phyloP scores from a whole-genome alignment of 345 rosid species.

The Alliaria petiolata region DNA sequence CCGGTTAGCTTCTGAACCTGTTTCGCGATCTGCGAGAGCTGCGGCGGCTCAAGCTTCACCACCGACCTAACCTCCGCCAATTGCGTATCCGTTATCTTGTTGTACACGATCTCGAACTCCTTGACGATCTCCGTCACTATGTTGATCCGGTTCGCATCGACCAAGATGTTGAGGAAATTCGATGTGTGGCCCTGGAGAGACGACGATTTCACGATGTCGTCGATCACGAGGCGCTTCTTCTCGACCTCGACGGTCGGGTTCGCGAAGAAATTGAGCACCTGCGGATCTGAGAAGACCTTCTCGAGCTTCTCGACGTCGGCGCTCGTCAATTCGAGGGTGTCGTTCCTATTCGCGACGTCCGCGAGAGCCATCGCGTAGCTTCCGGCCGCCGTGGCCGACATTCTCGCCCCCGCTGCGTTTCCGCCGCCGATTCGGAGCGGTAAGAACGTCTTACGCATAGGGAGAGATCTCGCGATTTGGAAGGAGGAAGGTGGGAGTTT shows the following conservation, averaged over 20 bases:
- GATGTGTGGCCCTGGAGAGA: conserved; percentile 54
- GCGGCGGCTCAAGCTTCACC: conserved; percentile 70
- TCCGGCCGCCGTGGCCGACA: conserved; percentile 54
- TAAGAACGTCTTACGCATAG: conserved; percentile 35
- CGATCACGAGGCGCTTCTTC: conserved; percentile 55
- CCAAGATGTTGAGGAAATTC: conserved; percentile 65
- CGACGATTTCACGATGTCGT: conserved; percentile 48
- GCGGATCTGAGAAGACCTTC: conserved; percentile 54
- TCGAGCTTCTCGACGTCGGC: conserved; percentile 77
- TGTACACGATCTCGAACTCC: conserved; percentile 74
- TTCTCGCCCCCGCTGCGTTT: conserved; percentile 41
- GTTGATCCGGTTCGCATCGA: conserved; percentile 62
- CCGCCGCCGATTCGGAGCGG: conserved; percentile 35
- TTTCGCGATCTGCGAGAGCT: conserved; percentile 81
- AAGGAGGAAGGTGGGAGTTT: conserved; percentile 43
- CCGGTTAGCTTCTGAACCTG: conserved; percentile 92
- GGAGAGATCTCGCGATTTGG: conserved; percentile 36
- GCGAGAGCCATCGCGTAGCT: conserved; percentile 82
- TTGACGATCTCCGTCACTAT: conserved; percentile 58
- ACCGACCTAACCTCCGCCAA: conserved; percentile 80
- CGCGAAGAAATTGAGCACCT: conserved; percentile 47
- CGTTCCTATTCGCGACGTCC: conserved; percentile 63
- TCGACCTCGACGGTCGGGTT: conserved; percentile 50
- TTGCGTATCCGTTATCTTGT: conserved; percentile 65
- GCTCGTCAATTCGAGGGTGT: conserved; percentile 58